Conservation (phyloP, 2,329 filamentous ascomycete species). For the Sordariomycetes sp. region DNA sequence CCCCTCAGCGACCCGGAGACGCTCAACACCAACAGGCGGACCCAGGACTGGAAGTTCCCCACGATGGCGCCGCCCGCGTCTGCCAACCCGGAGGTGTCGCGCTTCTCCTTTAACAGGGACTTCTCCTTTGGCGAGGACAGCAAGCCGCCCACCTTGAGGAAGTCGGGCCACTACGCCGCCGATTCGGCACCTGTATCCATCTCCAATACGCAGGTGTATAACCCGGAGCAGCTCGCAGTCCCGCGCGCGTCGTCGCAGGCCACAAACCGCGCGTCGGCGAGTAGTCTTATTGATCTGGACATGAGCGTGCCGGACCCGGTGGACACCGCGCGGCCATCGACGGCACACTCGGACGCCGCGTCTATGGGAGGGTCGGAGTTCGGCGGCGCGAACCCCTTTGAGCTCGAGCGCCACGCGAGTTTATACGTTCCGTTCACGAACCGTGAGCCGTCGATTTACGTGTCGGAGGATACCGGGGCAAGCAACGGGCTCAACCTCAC, state of each 20-base stretch:
- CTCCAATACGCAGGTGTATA: constrained; percentile 4
- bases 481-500: not conserved
- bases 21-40: constrained; percentile 33
- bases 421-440: constrained; percentile 30
- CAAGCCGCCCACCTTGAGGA: constrained; percentile 9
- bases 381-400: constrained; percentile 43
- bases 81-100: constrained; percentile 36
- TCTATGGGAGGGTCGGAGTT: constrained; percentile 43
- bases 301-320: constrained; percentile 34
- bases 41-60: constrained; percentile 46
- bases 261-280: constrained; percentile 24
- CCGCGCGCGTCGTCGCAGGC: constrained; percentile 9
- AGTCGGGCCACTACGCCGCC: constrained; percentile 2
- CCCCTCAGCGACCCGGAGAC: constrained; percentile 46
- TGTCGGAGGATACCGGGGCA: constrained; percentile 38
- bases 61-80: constrained; percentile 37
- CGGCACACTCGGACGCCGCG: constrained; percentile 43
- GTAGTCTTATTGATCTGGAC: constrained; percentile 38
- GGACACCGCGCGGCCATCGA: constrained; percentile 40
- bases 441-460: constrained; percentile 46
- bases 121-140: constrained; percentile 29
- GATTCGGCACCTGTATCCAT: not conserved
- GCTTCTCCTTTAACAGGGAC: constrained; percentile 27
- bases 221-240: constrained; percentile 18
- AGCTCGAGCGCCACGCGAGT: constrained; percentile 49